Conservation (phyloP, 192 early-diverging fungal species). For the Geosiphon pyriformis region DNA sequence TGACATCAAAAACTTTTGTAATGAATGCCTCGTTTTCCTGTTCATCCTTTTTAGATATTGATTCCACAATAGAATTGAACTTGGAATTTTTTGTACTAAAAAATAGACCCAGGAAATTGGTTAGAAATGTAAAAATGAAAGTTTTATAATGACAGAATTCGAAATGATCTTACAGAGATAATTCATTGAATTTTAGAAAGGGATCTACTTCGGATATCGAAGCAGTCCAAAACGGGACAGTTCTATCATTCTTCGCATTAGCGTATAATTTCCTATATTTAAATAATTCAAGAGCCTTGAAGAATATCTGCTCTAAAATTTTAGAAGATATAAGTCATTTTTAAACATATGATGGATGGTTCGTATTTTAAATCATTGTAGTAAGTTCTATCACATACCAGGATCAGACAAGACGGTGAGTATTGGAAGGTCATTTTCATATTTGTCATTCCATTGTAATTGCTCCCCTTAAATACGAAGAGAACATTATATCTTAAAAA, state of each 20-base stretch:
- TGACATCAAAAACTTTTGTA: neutral
- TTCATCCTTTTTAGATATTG: conserved; percentile 18
- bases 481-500: neutral
- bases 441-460: conserved; percentile 30
- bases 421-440: conserved; percentile 24
- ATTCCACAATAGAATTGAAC: neutral
- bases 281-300: conserved; percentile 39
- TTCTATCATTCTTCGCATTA: conserved; percentile 46
- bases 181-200: conserved; percentile 32
- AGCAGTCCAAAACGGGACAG: conserved; percentile 59
- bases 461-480: conserved; percentile 33
- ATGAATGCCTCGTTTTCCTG: conserved; percentile 18
- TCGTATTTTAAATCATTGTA: neutral
- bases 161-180: conserved; percentile 40
- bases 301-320: conserved; percentile 36
- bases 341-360: neutral
- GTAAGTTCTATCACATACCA: conserved; percentile 15
- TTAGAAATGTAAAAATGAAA: neutral
- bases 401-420: conserved; percentile 32
- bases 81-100: conserved; percentile 5
- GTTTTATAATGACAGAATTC: neutral
- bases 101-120: neutral
- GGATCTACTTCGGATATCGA: conserved; percentile 43
- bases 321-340: too few species aligned
- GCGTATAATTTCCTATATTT: conserved; percentile 41